phyloP scores from a whole-genome alignment of 164 flowering plant species.

The Chimonanthus salicifolius region DNA sequence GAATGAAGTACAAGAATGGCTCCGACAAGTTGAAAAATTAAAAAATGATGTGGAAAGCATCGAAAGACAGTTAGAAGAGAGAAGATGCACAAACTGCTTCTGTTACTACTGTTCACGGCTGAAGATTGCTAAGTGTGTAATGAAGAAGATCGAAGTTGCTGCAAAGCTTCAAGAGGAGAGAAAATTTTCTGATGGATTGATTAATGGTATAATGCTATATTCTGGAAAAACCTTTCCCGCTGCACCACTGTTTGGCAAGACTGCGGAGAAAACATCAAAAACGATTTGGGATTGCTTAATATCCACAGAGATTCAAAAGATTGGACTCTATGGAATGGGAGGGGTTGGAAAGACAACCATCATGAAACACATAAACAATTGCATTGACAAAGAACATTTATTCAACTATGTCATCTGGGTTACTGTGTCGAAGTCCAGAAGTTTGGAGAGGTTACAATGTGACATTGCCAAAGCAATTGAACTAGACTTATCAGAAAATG shows the following conservation, averaged over 20 bases:
- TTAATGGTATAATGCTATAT: neutral
- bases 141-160: neutral
- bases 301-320: neutral
- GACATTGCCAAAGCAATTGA: constrained; percentile 8
- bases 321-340: constrained; percentile 19
- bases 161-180: neutral
- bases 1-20: neutral
- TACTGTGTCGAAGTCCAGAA: constrained; percentile 4
- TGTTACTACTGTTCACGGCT: neutral
- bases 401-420: constrained; percentile 12
- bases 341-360: constrained; percentile 18
- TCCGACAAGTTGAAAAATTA: neutral
- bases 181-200: neutral
- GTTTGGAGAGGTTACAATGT: constrained; percentile 6
- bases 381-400: neutral
- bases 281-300: constrained; percentile 5
- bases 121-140: neutral
- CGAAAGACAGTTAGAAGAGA: neutral
- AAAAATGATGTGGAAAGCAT: neutral
- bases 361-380: constrained; percentile 11
- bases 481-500: constrained; percentile 3
- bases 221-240: neutral
- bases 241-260: neutral
- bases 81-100: neutral
- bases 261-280: neutral